A percentile compares a stretch with the other conserved stretches of the same genome.
Evolutionary conservation across 805 yeast species (phyloP).

Genomic region (Zygoascus biomembranicola): DNA sequence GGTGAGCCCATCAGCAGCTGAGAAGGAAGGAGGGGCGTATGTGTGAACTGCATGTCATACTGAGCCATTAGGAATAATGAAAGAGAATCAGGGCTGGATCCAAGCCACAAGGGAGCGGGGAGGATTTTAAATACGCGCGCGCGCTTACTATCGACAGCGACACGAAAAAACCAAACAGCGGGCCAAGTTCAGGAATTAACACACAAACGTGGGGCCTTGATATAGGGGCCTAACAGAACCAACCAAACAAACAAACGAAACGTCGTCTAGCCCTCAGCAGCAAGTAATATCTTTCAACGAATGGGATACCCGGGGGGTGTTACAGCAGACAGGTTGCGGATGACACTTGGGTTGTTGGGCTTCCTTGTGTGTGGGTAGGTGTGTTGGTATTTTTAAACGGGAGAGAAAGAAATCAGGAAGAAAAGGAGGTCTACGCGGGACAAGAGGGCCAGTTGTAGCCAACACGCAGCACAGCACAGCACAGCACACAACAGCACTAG

Average conservation of each 20-base stretch:
- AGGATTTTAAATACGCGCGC: no score
- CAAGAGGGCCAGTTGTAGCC: no score
- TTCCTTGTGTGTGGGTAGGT: neutral
- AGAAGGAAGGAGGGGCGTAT: conserved; percentile 27
- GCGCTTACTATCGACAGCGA: no score
- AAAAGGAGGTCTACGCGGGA: neutral
- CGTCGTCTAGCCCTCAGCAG: neutral
- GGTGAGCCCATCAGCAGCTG: conserved; percentile 31
- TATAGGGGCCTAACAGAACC: no score
- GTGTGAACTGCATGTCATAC: conserved; percentile 24
- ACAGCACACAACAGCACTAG: no score
- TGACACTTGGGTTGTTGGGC: neutral
- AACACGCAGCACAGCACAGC: no score
- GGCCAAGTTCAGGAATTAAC: no score
- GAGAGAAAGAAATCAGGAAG: neutral
- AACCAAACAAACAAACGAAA: no score
- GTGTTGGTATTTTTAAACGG: neutral
- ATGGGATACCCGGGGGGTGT: neutral
- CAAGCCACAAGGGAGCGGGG: no score
- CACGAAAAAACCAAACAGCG: no score
- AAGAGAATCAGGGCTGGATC: no score
- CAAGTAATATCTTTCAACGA: neutral
- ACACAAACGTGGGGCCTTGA: no score
- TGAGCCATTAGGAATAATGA: conserved; percentile 17
- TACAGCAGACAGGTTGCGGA: neutral